These are phyloP conservation scores for Coemansia sp. DNA, from an alignment of 192 early-diverging fungal species.

Conservation along the genomic window DNA sequence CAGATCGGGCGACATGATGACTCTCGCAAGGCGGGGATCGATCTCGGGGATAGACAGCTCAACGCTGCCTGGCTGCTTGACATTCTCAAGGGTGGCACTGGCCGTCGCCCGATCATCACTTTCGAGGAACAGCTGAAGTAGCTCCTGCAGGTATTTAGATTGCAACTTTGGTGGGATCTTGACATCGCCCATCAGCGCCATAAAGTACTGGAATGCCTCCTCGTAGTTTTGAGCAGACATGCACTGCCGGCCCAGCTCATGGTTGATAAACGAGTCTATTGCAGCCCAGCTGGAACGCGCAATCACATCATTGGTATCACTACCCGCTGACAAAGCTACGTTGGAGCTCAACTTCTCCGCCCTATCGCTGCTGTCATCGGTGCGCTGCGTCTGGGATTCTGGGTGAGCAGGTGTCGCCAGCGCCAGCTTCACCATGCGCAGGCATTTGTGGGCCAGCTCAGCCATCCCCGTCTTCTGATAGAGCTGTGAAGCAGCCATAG, in stretches of 20 bases:
- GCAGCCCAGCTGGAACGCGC: constrained; percentile 32
- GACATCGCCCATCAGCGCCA: constrained; percentile 62
- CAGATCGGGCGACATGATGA: constrained; percentile 46
- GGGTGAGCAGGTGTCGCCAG: constrained; percentile 7
- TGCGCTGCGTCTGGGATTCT: not conserved
- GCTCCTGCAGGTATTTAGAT: constrained; percentile 47
- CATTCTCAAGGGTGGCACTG: not conserved
- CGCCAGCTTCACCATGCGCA: constrained; percentile 50
- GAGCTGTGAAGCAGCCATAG: constrained; percentile 81
- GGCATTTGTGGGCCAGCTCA: constrained; percentile 75
- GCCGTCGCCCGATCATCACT: constrained; percentile 12
- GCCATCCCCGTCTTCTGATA: constrained; percentile 75
- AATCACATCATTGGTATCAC: not conserved
- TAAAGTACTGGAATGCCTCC: constrained; percentile 75
- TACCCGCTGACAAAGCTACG: no score
- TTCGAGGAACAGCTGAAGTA: constrained; percentile 44
- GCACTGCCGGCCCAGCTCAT: constrained; percentile 78
- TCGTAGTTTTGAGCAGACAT: constrained; percentile 71
- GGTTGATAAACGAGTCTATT: constrained; percentile 87
- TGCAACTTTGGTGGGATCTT: constrained; percentile 42
- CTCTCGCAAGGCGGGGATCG: constrained; percentile 27
- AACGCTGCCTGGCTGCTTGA: constrained; percentile 10
- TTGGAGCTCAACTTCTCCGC: not conserved
- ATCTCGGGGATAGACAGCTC: constrained; percentile 62
- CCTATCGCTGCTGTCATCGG: not conserved